Percentiles rank a stretch among this genome's conserved stretches.
Evolutionary conservation across 2,329 filamentous ascomycete genomes (phyloP).

Genomic region (Lasiodiplodia sp.): DNA sequence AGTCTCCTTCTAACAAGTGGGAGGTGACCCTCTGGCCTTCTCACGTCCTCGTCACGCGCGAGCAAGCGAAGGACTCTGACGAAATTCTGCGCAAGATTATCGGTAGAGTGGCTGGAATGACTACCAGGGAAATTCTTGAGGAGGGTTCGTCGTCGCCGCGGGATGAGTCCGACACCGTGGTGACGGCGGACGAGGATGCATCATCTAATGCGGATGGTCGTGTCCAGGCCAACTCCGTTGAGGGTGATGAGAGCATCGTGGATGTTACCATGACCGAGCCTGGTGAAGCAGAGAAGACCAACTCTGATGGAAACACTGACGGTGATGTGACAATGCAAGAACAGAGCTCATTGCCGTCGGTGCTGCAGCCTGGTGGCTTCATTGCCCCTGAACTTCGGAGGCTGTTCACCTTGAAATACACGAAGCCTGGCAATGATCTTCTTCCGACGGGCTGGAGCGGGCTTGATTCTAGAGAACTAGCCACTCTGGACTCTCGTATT

Average conservation of each 20-base stretch:
- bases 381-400: constrained; percentile 68
- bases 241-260: constrained; percentile 89
- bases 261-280: constrained; percentile 84
- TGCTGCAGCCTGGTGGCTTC: constrained; percentile 63
- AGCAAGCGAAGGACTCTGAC: constrained; percentile 75
- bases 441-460: constrained; percentile 75
- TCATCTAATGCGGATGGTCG: constrained; percentile 74
- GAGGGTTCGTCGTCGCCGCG: constrained; percentile 58
- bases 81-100: constrained; percentile 81
- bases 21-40: constrained; percentile 59
- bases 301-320: constrained; percentile 38
- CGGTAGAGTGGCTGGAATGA: constrained; percentile 76
- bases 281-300: constrained; percentile 42
- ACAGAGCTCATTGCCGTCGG: constrained; percentile 51
- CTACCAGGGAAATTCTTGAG: constrained; percentile 70
- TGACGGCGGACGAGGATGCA: constrained; percentile 67
- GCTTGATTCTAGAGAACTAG: constrained; percentile 65
- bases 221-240: constrained; percentile 78
- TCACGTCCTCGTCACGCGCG: constrained; percentile 76
- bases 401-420: constrained; percentile 79
- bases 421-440: constrained; percentile 59
- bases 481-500: constrained; percentile 60
- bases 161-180: constrained; percentile 73
- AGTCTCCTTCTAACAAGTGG: constrained; percentile 40
- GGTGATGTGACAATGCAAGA: constrained; percentile 38